These are phyloP conservation scores for Globisporangium paroecandrum DNA, from an alignment of 352 stramenopile species.

Conservation along the genomic window DNA sequence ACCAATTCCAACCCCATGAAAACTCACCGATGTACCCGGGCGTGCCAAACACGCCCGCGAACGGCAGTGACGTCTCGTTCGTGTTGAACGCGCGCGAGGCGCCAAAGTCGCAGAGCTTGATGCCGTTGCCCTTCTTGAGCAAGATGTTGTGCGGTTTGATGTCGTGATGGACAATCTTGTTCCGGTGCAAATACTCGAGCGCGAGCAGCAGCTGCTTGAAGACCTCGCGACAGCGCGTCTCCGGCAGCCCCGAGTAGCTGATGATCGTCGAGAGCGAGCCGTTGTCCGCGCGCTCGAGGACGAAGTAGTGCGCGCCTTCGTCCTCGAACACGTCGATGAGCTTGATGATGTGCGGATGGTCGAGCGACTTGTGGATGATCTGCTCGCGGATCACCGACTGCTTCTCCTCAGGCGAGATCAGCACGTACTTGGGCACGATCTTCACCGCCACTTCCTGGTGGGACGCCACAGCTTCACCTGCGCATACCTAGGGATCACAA, in stretches of 20 bases:
- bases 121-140: constrained; percentile 39
- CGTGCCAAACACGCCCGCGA: constrained; percentile 67
- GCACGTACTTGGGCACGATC: constrained; percentile 73
- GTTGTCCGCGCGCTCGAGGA: constrained; percentile 60
- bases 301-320: constrained; percentile 71
- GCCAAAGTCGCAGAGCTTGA: constrained; percentile 85
- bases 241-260: constrained; percentile 42
- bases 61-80: constrained; percentile 46
- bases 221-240: constrained; percentile 44
- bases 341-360: constrained; percentile 74
- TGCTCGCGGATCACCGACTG: constrained; percentile 70
- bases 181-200: constrained; percentile 60
- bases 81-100: constrained; percentile 67
- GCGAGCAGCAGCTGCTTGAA: constrained; percentile 61
- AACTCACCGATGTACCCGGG: constrained; percentile 48
- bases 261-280: constrained; percentile 54
- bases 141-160: constrained; percentile 88
- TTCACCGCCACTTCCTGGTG: constrained; percentile 66
- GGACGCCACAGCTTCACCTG: constrained; percentile 44
- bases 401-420: constrained; percentile 67
- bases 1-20: not conserved
- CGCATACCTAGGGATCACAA: constrained; percentile 28
- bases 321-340: constrained; percentile 75
- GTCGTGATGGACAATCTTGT: constrained; percentile 89
- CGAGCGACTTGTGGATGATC: constrained; percentile 59